Evolutionary conservation across 2,329 filamentous ascomycete genomes (phyloP), one percentile per base, ranked within the genome.

Genomic region (Diaporthe destruens): DNA sequence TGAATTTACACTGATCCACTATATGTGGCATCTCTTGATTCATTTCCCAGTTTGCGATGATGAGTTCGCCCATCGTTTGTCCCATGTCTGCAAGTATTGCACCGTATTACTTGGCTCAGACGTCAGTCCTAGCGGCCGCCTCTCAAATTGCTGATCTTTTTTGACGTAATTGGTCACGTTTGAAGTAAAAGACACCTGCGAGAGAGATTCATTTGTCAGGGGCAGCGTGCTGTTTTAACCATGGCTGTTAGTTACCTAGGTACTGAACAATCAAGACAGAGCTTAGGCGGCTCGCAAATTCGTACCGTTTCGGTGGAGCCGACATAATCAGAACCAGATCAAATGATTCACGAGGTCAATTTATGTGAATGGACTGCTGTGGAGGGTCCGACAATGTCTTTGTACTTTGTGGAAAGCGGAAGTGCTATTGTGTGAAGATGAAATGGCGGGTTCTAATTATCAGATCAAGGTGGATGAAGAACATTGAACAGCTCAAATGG

Each of bases 121-220:
- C 11, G 47, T 12, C n/a, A 66, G 39, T 9, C 61, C 61, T 39
- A 66, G 14, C 3, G 61, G 23, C 16, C 61, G 47, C 23, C 47
- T 66, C 32, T 66, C 61, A 23, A 53, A 66, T 39, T 66, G 47
- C 32, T 66, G 61, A 36, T 66, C 44, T 53, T 51, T 32, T 29
- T 47, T n/a, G 47, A 14, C 20, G 20, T 66, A 66, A 53, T 66
- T 53, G 14, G 51, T 49, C 32, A 66, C 32, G 36, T 66, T 66
- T 23, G 47, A 66, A 9, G 32, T 66, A 18, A 53, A 66, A 2
- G 47, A 20, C 29, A 51, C 23, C n/a, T 53, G 44, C 9, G 32
- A 32, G n/a, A 66, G 47, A 20, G 18, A 12, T 39, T 25, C n/a
- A 9, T 36, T 39, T 18, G 32, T 66, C 14, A 66, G 47, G 23